Base-by-base conservation (phyloP, 768 basidiomycete genomes). In the Panaeolus papilionaceus region DNA sequence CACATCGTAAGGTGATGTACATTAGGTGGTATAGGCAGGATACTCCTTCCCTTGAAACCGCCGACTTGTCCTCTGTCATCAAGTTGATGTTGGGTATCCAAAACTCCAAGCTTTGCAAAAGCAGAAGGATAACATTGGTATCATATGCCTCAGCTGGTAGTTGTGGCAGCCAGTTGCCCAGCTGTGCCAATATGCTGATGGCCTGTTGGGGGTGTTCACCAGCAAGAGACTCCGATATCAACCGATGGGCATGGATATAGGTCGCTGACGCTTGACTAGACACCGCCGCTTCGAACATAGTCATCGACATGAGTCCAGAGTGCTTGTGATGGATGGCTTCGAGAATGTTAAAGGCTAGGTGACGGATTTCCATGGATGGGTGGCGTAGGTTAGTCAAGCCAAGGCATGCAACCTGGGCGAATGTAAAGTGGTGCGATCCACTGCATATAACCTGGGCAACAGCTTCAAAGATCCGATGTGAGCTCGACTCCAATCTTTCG, bases 341-440 rank as follows among this genome's bases (percentile, higher is more conserved):
- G 20, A 96, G 81, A 72, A 94, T 87, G 70, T 89, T 84, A 76
- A 96, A 92, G 0, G 96, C 91, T 54, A 86, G 86, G n/a, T 85
- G 84, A 11, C 96, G 89, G 61, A 91, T 88, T 20, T 82, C 79
- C 8, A 83, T 69, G 26, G 86, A 82, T 3, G 88, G 85, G 75
- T 96, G 92, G 38, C 92, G 91, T 10, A 98, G 85, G 78, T 98
- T 98, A 20, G 92, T 90, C 20, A 98, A 79, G 2, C 91, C 92
- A 14, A 97, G 82, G 72, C 90, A 94, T 26, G 87, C 84, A 14
- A 88, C 80, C 74, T 97, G 94, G 28, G 89, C 83, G 73, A 95
- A 92, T 4, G 85, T 85, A 75, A 92, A 93, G 61, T 83, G 82
- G 73, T 89, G 91, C 33, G 75, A 76, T 26, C 85, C 82, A 23